These are phyloP conservation scores for Chloris gayana DNA, from an alignment of 176 grass and related monocot genomes.

Conservation along the genomic window DNA sequence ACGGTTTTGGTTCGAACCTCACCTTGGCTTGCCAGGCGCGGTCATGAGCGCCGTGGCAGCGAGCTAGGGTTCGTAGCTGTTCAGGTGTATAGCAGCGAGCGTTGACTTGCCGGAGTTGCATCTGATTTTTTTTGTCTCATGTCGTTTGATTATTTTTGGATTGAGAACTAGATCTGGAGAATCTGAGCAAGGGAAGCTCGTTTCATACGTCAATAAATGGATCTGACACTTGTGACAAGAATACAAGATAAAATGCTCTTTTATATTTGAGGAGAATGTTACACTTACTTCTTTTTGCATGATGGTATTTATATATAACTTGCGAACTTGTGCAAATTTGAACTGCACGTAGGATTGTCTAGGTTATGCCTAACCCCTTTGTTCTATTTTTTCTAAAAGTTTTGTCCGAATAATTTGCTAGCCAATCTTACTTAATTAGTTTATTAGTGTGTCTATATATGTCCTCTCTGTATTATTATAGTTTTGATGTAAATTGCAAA, in stretches of 20 bases:
- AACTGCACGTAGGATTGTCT: neutral
- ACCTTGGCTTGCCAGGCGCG: conserved; percentile 3
- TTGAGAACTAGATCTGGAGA: conserved; percentile 21
- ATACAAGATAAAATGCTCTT: neutral
- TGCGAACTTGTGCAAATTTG: neutral
- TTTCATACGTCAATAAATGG: neutral
- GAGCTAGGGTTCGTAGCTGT: neutral
- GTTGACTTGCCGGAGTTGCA: neutral
- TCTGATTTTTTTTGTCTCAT: neutral
- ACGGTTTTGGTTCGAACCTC: neutral
- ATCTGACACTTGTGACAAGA: neutral
- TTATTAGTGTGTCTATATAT: neutral
- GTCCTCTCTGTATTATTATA: neutral
- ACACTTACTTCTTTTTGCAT: neutral
- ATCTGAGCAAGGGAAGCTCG: neutral
- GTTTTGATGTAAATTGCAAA: neutral
- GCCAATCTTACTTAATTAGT: neutral
- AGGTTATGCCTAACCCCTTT: neutral
- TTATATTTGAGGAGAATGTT: neutral
- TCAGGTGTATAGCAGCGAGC: neutral
- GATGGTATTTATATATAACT: neutral
- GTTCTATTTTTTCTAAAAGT: neutral
- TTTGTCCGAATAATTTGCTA: neutral
- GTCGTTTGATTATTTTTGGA: neutral
- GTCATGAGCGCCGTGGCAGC: neutral